Evolutionary conservation across 192 early-diverging fungal species (phyloP), one percentile per base, ranked within the genome.

Genomic region (Phycomyces blakesleeanus): DNA sequence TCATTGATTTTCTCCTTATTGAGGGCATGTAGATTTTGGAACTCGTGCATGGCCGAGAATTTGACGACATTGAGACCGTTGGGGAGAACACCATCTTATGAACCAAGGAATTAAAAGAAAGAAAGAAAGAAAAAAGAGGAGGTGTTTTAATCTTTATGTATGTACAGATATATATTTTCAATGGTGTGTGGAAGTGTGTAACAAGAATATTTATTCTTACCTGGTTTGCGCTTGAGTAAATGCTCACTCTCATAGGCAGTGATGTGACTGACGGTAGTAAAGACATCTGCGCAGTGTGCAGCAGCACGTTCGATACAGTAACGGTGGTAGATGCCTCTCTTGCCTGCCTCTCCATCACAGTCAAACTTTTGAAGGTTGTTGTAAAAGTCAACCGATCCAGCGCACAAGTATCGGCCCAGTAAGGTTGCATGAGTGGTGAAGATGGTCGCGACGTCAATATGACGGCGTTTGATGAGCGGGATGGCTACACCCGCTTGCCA

Each of bases 401-500:
- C 93, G 66, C 93, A 95, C 57, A 98, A 83, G 64, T 98, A 98
- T 25, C 96, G 88, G 5, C 94, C 96, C 7, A 98, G 82, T 50
- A 98, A 77, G 14, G 96, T 98, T 3, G 93, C 94, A 69, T 97
- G 95, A 11, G 94, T 96, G 4, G 96, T 97, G 73, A 98, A 98
- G 58, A 98, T 92, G 10, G 94, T 98, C 9, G 94, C 90, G 51
- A 96, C 81, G 71, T 94, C 89, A 41, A 95, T 76, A 51, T 86
- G 78, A 63, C 94, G 85, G 69, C 94, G 93, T 60, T 90, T 88
- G 74, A 89, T 84, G 16, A 97, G 77, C 16, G 93, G 85, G 3
- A 96, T 87, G 10, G 89, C 94, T 34, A 97, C 90, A 51, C 93
- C 91, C 22, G 94, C 90, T 57, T 90, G 85, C 96, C 96, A 98